A percentile compares a stretch with the other conserved stretches of the same genome.
Conservation (phyloP, 1,284 basidiomycete genomes). For the Puccinia horiana region DNA sequence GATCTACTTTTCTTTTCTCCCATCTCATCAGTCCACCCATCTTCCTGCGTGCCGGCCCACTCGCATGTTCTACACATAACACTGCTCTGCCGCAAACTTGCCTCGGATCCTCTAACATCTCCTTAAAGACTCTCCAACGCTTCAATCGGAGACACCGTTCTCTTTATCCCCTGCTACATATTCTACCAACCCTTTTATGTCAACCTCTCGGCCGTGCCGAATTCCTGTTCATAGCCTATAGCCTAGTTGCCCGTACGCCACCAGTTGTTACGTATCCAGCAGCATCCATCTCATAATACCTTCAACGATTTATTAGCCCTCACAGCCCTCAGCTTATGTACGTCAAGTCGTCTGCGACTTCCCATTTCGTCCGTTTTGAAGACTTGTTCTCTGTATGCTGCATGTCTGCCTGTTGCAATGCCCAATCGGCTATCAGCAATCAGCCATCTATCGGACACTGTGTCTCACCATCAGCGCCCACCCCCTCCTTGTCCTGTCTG, state of each 20-base stretch:
- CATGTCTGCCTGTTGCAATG: neutral
- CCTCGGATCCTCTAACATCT: neutral
- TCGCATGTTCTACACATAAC: neutral
- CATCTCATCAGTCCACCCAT: neutral
- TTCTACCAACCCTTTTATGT: neutral
- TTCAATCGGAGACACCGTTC: neutral
- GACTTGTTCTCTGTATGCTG: conserved; percentile 4
- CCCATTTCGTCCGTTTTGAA: conserved; percentile 15
- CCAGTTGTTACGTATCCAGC: neutral
- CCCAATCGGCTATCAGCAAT: neutral
- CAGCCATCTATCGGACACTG: neutral
- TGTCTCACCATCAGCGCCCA: conserved; percentile 2
- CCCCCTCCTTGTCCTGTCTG: neutral
- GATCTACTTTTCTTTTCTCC: neutral
- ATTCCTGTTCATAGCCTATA: neutral
- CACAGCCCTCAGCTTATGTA: conserved; percentile 4
- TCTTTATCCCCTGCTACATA: neutral
- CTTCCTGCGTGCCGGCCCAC: neutral
- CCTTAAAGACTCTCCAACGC: neutral
- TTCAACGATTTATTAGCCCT: neutral
- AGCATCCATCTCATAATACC: neutral
- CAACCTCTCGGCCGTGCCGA: conserved; percentile 19
- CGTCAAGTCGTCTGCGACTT: neutral
- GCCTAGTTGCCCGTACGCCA: neutral
- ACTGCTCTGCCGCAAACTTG: neutral